phyloP scores from a whole-genome alignment of 2,329 filamentous ascomycete genomes.

The Elsinoe australis region DNA sequence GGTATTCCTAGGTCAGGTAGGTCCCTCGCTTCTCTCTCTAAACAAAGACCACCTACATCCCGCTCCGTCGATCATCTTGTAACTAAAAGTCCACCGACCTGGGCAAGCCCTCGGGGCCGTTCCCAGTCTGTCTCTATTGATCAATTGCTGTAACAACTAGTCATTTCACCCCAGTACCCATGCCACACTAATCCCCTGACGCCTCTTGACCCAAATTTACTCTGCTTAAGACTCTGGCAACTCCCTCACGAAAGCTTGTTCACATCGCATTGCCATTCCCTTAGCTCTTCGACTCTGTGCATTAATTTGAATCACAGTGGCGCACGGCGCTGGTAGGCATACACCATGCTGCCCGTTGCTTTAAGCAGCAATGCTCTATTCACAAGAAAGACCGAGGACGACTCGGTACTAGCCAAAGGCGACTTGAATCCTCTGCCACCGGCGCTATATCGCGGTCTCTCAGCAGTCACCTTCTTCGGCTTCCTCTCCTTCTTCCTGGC shows the following conservation, averaged over 20 bases:
- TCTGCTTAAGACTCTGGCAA: background rate
- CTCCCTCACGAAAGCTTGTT: background rate
- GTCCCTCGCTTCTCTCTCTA: too few species aligned
- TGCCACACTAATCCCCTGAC: background rate
- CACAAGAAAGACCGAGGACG: background rate
- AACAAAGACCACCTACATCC: too few species aligned
- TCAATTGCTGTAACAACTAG: background rate
- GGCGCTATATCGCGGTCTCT: slow-evolving; percentile 36
- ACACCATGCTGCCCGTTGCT: slow-evolving; percentile 6
- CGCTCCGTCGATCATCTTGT: too few species aligned
- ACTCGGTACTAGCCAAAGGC: slow-evolving; percentile 3
- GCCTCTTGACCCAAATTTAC: background rate
- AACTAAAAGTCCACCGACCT: too few species aligned
- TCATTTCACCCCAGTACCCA: background rate
- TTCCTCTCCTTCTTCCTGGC: slow-evolving; percentile 43
- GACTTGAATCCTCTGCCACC: slow-evolving; percentile 30
- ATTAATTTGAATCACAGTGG: too few species aligned
- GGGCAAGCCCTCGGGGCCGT: slow-evolving; percentile 7
- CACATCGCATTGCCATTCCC: background rate
- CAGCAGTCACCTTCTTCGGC: slow-evolving; percentile 40
- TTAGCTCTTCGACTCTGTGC: background rate
- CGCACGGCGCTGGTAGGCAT: too few species aligned
- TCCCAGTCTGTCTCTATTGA: background rate
- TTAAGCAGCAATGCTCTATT: slow-evolving; percentile 7
- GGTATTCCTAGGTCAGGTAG: too few species aligned